Conservation (phyloP, 73 alveolate species). For the Stentor roeselii region DNA sequence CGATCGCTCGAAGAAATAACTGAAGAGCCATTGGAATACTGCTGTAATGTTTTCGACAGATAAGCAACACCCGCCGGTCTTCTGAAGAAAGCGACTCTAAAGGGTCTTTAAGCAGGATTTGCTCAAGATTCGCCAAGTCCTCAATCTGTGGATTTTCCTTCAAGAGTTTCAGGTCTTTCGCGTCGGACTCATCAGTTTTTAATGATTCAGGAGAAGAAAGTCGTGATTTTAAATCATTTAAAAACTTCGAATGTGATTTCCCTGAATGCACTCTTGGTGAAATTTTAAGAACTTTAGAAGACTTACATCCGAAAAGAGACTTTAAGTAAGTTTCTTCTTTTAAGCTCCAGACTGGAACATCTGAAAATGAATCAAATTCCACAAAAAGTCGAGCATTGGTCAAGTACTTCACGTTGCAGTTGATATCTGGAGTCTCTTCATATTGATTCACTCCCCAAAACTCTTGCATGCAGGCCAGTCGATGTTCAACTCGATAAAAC, state of each 20-base stretch:
- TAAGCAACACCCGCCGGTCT: constrained; percentile 39
- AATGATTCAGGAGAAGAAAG: not conserved
- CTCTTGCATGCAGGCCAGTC: constrained; percentile 53
- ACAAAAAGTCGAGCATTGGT: constrained; percentile 40
- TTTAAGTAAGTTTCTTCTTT: constrained; percentile 48
- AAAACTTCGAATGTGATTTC: too few relatives aligned
- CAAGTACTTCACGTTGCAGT: not conserved
- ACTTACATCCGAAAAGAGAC: constrained; percentile 27
- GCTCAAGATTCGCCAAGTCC: constrained; percentile 44
- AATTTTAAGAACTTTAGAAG: constrained; percentile 38
- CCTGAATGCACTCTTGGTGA: not conserved
- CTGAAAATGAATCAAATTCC: constrained; percentile 37
- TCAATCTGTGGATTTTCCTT: constrained; percentile 37
- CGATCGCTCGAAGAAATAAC: constrained; percentile 40
- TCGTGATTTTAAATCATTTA: not conserved
- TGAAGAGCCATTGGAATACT: constrained; percentile 42
- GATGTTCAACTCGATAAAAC: constrained; percentile 41
- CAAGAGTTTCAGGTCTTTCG: not conserved
- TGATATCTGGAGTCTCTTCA: not conserved
- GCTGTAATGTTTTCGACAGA: constrained; percentile 52
- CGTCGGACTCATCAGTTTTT: not conserved
- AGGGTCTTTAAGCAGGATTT: constrained; percentile 42
- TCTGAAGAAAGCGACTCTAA: constrained; percentile 40
- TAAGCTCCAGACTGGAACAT: constrained; percentile 38
- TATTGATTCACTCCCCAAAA: constrained; percentile 40